Percentiles rank a stretch among this genome's conserved stretches.
These are phyloP conservation scores for Choanephora cucurbitarum DNA, from an alignment of 371 early-diverging fungal species.

Conservation along the genomic window DNA sequence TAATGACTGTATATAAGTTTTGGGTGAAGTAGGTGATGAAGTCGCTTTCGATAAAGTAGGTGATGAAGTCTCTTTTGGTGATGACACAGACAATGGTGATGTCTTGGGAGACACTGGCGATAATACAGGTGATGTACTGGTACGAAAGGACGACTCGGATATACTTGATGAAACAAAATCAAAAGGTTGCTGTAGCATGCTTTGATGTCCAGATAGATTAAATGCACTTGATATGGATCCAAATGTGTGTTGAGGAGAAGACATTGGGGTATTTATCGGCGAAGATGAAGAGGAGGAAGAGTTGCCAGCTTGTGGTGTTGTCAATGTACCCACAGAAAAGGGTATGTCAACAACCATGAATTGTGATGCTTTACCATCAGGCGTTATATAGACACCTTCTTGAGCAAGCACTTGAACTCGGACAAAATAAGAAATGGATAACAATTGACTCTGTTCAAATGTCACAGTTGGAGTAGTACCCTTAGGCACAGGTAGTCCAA, in stretches of 20 bases:
- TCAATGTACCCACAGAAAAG: constrained; percentile 20
- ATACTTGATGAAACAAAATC: neutral
- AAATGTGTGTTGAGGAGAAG: neutral
- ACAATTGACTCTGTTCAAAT: constrained; percentile 21
- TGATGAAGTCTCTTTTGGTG: too few species aligned
- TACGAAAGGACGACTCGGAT: neutral
- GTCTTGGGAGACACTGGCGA: too few species aligned
- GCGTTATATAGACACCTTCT: constrained; percentile 16
- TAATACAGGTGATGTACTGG: neutral
- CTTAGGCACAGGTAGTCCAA: constrained; percentile 22
- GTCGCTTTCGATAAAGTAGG: neutral
- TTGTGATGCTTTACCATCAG: constrained; percentile 11
- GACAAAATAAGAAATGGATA: constrained; percentile 22
- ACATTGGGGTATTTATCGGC: neutral
- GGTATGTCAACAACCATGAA: constrained; percentile 25
- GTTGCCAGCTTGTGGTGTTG: constrained; percentile 2
- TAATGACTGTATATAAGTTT: neutral
- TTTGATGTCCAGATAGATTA: neutral
- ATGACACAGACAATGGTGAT: too few species aligned
- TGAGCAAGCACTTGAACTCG: constrained; percentile 24
- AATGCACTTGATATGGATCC: neutral
- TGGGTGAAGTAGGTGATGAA: constrained; percentile 3
- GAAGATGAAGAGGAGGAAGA: neutral
- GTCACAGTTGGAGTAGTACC: constrained; percentile 20
- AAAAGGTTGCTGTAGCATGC: neutral